phyloP scores from a whole-genome alignment of 1,284 basidiomycete genomes.

The Ustilago nuda region DNA sequence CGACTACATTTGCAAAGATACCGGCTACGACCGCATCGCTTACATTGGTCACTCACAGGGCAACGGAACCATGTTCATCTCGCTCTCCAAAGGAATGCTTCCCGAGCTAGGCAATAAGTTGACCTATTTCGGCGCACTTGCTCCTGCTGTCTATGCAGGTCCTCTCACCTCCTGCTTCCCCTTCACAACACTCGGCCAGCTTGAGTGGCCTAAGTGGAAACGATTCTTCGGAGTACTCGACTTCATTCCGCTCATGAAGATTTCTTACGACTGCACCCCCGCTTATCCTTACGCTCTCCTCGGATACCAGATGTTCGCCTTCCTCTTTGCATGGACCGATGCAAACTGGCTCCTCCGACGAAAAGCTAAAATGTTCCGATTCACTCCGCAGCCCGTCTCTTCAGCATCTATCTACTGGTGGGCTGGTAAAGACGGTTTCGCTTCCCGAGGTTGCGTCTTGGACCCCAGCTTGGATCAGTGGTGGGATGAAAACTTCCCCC shows the following conservation, averaged over 20 bases:
- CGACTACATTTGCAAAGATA: slow-evolving; percentile 74
- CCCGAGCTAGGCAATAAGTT: slow-evolving; percentile 74
- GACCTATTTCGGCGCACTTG: slow-evolving; percentile 75
- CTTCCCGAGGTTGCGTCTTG: slow-evolving; percentile 74
- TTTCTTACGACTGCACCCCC: slow-evolving; percentile 74
- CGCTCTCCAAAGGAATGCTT: slow-evolving; percentile 73
- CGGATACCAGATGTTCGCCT: slow-evolving; percentile 75
- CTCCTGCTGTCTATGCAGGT: slow-evolving; percentile 76
- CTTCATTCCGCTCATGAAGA: slow-evolving; percentile 76
- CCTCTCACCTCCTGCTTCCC: slow-evolving; percentile 75
- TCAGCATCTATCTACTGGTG: slow-evolving; percentile 74
- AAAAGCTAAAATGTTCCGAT: slow-evolving; percentile 77
- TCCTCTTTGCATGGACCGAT: slow-evolving; percentile 76
- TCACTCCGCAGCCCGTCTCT: slow-evolving; percentile 75
- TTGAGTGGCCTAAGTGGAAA: slow-evolving; percentile 74
- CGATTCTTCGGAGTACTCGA: slow-evolving; percentile 75
- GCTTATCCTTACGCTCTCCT: slow-evolving; percentile 70
- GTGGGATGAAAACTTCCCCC: slow-evolving; percentile 76
- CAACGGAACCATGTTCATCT: slow-evolving; percentile 71
- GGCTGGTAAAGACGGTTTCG: slow-evolving; percentile 76
- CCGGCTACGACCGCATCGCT: slow-evolving; percentile 74
- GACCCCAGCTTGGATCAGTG: slow-evolving; percentile 72
- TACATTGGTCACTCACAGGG: slow-evolving; percentile 76
- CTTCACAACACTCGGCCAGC: slow-evolving; percentile 68
- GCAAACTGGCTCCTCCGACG: slow-evolving; percentile 73